A percentile compares a stretch with the other conserved stretches of the same genome.
These are phyloP conservation scores for Colletotrichum theobromicola DNA, from an alignment of 2,329 filamentous ascomycete species.

Conservation along the genomic window DNA sequence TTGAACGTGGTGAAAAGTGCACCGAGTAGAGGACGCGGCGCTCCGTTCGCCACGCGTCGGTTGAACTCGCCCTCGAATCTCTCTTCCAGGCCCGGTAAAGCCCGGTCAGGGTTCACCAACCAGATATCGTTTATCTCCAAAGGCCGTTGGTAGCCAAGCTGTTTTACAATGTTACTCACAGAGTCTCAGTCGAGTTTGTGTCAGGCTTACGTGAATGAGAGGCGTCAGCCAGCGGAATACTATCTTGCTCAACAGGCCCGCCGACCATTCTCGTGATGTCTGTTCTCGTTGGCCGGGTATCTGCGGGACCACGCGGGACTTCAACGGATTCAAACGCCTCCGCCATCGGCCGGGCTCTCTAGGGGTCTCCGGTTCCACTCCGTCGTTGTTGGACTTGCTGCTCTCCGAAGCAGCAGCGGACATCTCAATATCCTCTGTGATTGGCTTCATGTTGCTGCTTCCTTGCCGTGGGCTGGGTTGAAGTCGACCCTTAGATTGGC, in stretches of 20 bases:
- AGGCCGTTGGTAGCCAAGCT: slow-evolving; percentile 83
- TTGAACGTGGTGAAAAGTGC: slow-evolving; percentile 84
- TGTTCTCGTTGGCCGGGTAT: background rate
- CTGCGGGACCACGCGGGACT: background rate
- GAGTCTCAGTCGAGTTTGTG: rapidly evolving
- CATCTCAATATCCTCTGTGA: background rate
- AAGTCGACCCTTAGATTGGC: background rate
- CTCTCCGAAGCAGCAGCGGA: background rate
- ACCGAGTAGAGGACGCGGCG: slow-evolving; percentile 75
- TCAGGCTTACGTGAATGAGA: background rate
- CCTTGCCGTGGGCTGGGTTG: background rate
- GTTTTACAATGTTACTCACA: background rate
- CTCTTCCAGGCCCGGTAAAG: slow-evolving; percentile 71
- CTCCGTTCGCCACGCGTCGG: slow-evolving; percentile 67
- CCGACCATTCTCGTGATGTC: background rate
- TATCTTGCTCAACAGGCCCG: background rate
- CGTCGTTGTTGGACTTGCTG: background rate
- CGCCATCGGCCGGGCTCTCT: background rate
- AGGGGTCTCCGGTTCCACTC: background rate
- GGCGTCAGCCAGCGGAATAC: background rate
- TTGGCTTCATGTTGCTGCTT: background rate
- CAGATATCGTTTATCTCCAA: slow-evolving; percentile 87
- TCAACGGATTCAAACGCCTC: background rate
- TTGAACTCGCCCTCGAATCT: slow-evolving; percentile 65
- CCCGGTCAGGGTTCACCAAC: slow-evolving; percentile 80